Evolutionary conservation across 768 basidiomycete genomes (phyloP), one percentile per base, ranked within the genome.

Genomic region (Leccinum imitatum): DNA sequence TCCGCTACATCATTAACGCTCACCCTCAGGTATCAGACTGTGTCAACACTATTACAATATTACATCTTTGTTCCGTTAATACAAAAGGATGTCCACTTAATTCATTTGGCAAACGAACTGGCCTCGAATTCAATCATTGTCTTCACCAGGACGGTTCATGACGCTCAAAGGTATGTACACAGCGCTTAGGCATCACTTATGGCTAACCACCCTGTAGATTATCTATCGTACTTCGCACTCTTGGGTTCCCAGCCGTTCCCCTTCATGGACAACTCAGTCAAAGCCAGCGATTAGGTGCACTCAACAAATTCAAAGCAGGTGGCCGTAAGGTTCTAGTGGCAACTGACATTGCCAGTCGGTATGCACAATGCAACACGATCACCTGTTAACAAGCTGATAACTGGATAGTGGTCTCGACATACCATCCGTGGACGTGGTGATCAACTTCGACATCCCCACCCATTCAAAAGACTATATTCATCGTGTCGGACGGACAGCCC

Each of bases 381-480:
- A 50, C 46, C 31, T 17, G 44, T 59, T 27, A 53, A 11, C 58
- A 47, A 41, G 52, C 48, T 64, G 48, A 53, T 66, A 15, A 23
- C 53, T 6, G 15, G 50, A 55, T 25, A 91, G 94, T 66, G 96
- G 96, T 69, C 80, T 99, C 48, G 96, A 99, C 75, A 95, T 99
- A 60, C 95, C 95, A 11, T 85, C 89, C 27, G 97, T 99, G 41
- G 97, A 99, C 70, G 79, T 95, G 37, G 27, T 99, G 59, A 92
- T 99, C 75, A 99, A 99, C 76, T 99, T 93, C 73, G 95, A 97
- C 73, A 90, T 98, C 63, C 97, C 97, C 1, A 93, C 93, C 1
- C 93, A 98, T 72, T 98, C 95, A 15, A 98, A 99, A 78, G 97
- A 98, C 73, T 99, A 99, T 75, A 97, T 99, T 53, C 97, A 99